A percentile compares a stretch with the other conserved stretches of the same genome.
Evolutionary conservation across 768 basidiomycete species (phyloP).

Genomic region (Rhizopogon vesiculosus): DNA sequence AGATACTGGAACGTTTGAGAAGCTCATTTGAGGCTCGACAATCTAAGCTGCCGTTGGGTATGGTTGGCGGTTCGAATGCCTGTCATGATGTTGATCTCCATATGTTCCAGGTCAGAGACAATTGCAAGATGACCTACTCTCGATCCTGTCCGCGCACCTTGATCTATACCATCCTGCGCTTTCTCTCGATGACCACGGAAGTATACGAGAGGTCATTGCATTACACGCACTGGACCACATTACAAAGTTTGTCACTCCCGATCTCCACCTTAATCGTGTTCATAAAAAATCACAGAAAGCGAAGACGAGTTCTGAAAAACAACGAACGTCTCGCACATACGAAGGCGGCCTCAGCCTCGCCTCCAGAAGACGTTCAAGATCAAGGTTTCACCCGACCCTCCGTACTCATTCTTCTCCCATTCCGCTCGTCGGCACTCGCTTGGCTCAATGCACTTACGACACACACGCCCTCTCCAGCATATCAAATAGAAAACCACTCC

Average conservation of each 20-base stretch:
- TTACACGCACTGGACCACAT: constrained; percentile 88
- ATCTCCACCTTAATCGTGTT: background rate
- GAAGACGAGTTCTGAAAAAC: constrained; percentile 85
- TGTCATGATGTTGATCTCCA: constrained; percentile 4
- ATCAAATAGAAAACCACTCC: constrained; percentile 84
- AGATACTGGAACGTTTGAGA: constrained; percentile 58
- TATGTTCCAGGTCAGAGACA: constrained; percentile 38
- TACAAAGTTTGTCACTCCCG: constrained; percentile 53
- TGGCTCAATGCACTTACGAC: constrained; percentile 80
- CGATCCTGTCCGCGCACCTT: constrained; percentile 56
- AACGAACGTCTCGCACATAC: constrained; percentile 86
- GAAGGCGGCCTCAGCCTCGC: constrained; percentile 48
- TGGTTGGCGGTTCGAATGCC: background rate
- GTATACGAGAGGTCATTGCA: constrained; percentile 62
- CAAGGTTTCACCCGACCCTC: constrained; percentile 98
- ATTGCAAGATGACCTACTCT: constrained; percentile 66
- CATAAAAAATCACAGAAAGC: constrained; percentile 57
- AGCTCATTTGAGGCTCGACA: constrained; percentile 51
- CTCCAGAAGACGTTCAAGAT: constrained; percentile 80
- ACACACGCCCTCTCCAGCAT: constrained; percentile 65
- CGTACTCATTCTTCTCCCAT: constrained; percentile 86
- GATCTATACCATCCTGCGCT: constrained; percentile 75
- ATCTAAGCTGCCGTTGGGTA: constrained; percentile 50
- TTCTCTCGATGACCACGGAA: constrained; percentile 58
- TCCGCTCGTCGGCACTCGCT: constrained; percentile 80